Evolutionary conservation across 305 asterid species (phyloP).

Genomic region (Fraxinus albicans): DNA sequence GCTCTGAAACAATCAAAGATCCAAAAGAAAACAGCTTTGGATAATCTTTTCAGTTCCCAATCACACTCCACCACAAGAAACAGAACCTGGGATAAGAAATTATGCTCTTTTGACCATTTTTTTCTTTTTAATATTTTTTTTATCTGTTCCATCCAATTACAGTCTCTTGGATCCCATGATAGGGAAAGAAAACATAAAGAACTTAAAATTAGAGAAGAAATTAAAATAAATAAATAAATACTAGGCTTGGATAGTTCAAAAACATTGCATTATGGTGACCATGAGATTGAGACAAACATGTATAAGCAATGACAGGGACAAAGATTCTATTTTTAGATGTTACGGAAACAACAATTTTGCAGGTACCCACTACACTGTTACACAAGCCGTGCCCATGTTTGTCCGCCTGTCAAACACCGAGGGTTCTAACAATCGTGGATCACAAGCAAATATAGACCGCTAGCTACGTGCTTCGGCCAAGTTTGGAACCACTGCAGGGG

Average conservation of each 20-base stretch:
- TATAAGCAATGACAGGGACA: not conserved
- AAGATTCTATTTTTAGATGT: too few species aligned
- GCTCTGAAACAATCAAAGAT: not conserved
- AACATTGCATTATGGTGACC: not conserved
- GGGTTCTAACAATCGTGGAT: not conserved
- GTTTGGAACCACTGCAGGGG: not conserved
- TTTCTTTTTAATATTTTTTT: not conserved
- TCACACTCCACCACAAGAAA: not conserved
- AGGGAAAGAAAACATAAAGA: constrained; percentile 1
- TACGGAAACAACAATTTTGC: too few species aligned
- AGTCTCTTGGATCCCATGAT: constrained; percentile 14
- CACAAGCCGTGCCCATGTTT: too few species aligned
- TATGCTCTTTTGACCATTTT: constrained; percentile 12
- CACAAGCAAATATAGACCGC: not conserved
- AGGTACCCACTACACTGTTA: too few species aligned
- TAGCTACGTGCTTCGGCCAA: not conserved
- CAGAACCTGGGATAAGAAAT: not conserved
- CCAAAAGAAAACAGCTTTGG: not conserved
- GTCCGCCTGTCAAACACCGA: too few species aligned
- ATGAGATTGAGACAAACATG: not conserved
- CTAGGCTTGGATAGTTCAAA: constrained; percentile 17
- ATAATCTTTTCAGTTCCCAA: not conserved
- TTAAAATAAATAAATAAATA: not conserved
- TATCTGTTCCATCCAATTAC: constrained; percentile 4
- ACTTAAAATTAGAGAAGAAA: not conserved